Percentiles rank a stretch among this genome's conserved stretches.
Conservation (phyloP, 257 asterid genomes). For the Jaltomata sinuosa region DNA sequence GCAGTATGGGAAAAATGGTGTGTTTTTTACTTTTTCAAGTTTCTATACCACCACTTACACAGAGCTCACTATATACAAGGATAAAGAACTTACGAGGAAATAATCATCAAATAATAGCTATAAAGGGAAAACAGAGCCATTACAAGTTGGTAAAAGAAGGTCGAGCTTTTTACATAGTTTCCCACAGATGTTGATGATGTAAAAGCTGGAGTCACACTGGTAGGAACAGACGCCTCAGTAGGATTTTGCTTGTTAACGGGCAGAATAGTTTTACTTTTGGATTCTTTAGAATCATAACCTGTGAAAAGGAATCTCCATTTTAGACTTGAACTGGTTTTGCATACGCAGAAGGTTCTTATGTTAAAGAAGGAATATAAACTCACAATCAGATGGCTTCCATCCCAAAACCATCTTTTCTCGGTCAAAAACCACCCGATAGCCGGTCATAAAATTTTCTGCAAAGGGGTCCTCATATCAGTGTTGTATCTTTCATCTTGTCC, state of each 20-base stretch:
- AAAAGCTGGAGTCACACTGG: conserved; percentile 28
- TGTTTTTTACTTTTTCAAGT: not conserved
- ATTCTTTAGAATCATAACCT: conserved; percentile 25
- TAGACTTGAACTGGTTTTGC: not conserved
- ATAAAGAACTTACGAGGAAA: conserved; percentile 24
- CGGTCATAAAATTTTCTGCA: conserved; percentile 89
- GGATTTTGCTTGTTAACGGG: conserved; percentile 36
- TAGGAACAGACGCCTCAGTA: conserved; percentile 47
- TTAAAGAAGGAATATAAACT: conserved; percentile 16
- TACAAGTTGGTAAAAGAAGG: conserved; percentile 17
- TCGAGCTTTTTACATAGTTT: conserved; percentile 24
- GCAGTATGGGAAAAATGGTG: not conserved
- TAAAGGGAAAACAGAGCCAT: conserved; percentile 23
- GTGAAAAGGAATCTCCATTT: not conserved
- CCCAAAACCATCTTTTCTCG: conserved; percentile 84
- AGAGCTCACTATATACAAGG: not conserved
- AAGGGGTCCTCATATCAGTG: not conserved
- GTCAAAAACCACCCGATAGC: conserved; percentile 69
- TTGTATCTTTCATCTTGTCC: not conserved
- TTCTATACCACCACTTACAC: not conserved
- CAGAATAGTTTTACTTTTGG: conserved; percentile 24
- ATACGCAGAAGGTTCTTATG: not conserved
- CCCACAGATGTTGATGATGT: conserved; percentile 23
- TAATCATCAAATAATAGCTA: conserved; percentile 29
- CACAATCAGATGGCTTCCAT: conserved; percentile 75